Conservation (phyloP, 208 protist genomes). For the Crithidia bombi region DNA sequence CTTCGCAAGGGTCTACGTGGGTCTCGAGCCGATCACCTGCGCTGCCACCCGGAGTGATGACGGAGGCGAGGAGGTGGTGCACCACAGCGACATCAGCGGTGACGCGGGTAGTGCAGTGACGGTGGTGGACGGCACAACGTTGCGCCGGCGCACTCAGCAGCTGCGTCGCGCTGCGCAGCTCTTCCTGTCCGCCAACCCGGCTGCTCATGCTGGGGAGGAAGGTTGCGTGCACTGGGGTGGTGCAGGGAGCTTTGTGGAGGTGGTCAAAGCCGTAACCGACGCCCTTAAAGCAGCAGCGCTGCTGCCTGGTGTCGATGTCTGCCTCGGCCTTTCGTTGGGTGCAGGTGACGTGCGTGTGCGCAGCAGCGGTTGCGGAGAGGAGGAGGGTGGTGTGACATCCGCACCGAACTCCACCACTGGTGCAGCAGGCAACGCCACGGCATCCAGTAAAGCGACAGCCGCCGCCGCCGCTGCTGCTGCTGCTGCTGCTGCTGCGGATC, state of each 20-base stretch:
- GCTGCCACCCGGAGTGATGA: constrained; percentile 42
- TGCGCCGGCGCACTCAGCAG: constrained; percentile 16
- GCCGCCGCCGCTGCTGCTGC: constrained; percentile 7
- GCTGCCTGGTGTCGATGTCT: constrained; percentile 23
- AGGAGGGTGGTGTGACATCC: neutral
- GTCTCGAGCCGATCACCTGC: constrained; percentile 52
- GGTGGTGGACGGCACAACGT: constrained; percentile 6
- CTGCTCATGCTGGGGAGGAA: neutral
- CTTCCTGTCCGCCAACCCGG: constrained; percentile 10
- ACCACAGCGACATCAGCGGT: constrained; percentile 8
- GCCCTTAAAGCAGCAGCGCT: constrained; percentile 18
- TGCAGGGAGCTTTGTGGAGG: constrained; percentile 14
- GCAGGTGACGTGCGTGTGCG: neutral
- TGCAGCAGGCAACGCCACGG: neutral
- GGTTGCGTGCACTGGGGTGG: constrained; percentile 22
- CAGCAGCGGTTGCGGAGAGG: neutral
- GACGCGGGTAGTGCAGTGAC: too few relatives aligned
- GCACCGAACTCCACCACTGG: neutral
- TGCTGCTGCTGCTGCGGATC: constrained; percentile 6
- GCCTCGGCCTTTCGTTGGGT: constrained; percentile 20
- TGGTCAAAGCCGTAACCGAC: constrained; percentile 26
- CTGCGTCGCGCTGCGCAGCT: constrained; percentile 15
- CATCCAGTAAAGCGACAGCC: constrained; percentile 13
- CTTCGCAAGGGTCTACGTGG: constrained; percentile 42
- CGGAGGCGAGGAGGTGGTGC: constrained; percentile 38